Evolutionary conservation across 148 eudicot genomes (phyloP).

Genomic region (Rhododendron griersonianum): DNA sequence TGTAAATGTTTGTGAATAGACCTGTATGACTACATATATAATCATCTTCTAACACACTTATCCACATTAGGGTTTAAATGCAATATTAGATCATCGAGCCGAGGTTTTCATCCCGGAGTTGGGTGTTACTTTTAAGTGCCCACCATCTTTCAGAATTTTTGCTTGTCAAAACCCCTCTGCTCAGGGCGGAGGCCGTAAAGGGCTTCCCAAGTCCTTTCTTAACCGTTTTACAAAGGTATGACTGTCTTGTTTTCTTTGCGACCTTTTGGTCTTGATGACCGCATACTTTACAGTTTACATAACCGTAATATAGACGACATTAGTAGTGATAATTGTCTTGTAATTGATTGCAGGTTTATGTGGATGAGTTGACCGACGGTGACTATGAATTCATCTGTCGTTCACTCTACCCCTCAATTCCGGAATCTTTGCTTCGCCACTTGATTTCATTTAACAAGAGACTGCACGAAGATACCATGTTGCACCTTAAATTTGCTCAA

Average conservation of each 20-base stretch:
- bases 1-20: not conserved
- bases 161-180: conserved; percentile 93
- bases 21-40: not conserved
- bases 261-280: not conserved
- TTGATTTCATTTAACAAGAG: conserved; percentile 70
- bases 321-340: not conserved
- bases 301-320: not conserved
- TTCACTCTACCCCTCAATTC: conserved; percentile 61
- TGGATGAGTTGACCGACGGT: conserved; percentile 79
- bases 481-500: conserved; percentile 66
- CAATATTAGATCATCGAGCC: conserved; percentile 90
- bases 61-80: conserved; percentile 75
- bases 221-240: conserved; percentile 86
- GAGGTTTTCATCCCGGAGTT: conserved; percentile 98
- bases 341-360: conserved; percentile 66
- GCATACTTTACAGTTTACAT: not conserved
- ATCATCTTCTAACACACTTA: not conserved
- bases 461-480: conserved; percentile 84
- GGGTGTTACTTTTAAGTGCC: conserved; percentile 82
- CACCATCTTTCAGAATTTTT: conserved; percentile 84
- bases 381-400: conserved; percentile 76
- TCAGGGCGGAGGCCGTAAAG: conserved; percentile 99
- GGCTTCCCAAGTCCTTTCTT: conserved; percentile 96
- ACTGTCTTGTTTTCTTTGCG: conserved; percentile 6
- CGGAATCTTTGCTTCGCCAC: conserved; percentile 39